Percentiles rank a stretch among this genome's conserved stretches.
These are phyloP conservation scores for Rhodosorus marinus DNA, from an alignment of 23 red algal species.

Conservation along the genomic window DNA sequence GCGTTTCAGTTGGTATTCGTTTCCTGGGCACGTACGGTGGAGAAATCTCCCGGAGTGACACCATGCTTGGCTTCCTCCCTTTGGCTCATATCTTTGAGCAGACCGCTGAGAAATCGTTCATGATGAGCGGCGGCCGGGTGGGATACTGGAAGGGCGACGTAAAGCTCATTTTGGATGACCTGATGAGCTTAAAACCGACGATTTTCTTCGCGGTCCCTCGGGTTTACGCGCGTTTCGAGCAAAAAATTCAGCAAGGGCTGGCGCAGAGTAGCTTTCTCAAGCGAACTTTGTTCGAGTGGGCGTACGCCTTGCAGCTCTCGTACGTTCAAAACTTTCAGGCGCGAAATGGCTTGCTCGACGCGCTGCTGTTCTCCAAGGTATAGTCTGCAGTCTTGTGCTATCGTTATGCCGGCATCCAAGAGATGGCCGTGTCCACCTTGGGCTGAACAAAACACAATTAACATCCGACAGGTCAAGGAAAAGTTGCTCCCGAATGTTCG, in stretches of 20 bases:
- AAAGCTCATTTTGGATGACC: constrained; percentile 15
- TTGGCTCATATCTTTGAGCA: constrained; percentile 54
- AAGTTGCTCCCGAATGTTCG: constrained; percentile 41
- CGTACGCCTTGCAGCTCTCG: constrained; percentile 8
- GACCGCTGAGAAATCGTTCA: constrained; percentile 2
- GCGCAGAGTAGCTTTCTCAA: not conserved
- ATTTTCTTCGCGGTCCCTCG: constrained; percentile 22
- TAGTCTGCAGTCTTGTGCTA: no score
- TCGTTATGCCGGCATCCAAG: no score
- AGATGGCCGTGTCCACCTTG: no score
- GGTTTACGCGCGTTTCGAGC: constrained; percentile 15
- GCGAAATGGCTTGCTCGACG: no score
- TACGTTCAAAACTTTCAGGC: not conserved
- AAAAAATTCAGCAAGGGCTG: constrained; percentile 2
- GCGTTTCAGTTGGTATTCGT: constrained; percentile 1
- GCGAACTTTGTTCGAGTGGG: constrained; percentile 12
- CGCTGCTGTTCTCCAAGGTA: no score
- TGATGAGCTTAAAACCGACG: constrained; percentile 12
- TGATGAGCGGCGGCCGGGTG: constrained; percentile 8
- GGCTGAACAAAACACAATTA: no score
- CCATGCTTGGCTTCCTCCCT: constrained; percentile 25
- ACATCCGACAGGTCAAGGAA: no score
- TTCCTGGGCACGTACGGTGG: not conserved
- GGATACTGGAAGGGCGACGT: constrained; percentile 21
- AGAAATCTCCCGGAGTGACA: constrained; percentile 7